phyloP scores from a whole-genome alignment of 1,139 yeast genomes.

The Kazachstania sp. region DNA sequence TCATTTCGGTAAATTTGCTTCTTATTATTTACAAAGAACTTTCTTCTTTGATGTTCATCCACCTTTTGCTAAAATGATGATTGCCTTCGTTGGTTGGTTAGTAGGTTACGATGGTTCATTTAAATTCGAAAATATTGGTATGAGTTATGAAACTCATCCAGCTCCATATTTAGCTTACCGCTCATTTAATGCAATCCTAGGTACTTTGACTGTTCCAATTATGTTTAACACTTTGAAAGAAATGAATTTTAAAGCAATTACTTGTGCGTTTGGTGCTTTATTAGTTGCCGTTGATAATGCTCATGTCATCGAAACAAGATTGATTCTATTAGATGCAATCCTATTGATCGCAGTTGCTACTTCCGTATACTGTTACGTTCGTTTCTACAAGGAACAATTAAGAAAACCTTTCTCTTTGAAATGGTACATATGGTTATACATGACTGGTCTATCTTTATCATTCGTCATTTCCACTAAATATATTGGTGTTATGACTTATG shows the following conservation, averaged over 20 bases:
- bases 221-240: conserved; percentile 78
- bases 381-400: conserved; percentile 63
- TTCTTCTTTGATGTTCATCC: conserved; percentile 97
- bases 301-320: conserved; percentile 81
- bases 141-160: conserved; percentile 59
- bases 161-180: conserved; percentile 91
- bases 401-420: conserved; percentile 49
- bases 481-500: conserved; percentile 87
- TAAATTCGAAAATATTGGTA: conserved; percentile 88
- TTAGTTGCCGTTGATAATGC: conserved; percentile 86
- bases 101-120: conserved; percentile 84
- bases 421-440: conserved; percentile 86
- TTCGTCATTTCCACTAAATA: conserved; percentile 91
- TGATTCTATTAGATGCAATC: conserved; percentile 86
- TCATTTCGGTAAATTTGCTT: conserved; percentile 93
- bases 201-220: conserved; percentile 73
- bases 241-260: conserved; percentile 66
- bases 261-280: conserved; percentile 74
- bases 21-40: conserved; percentile 72
- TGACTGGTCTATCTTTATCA: conserved; percentile 79
- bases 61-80: conserved; percentile 88
- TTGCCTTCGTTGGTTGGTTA: conserved; percentile 84
- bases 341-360: conserved; percentile 73
- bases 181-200: conserved; percentile 70
- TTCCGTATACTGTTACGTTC: conserved; percentile 68